These are phyloP conservation scores for Colletotrichum graminicola DNA, from an alignment of 2,329 filamentous ascomycete genomes.

Conservation along the genomic window DNA sequence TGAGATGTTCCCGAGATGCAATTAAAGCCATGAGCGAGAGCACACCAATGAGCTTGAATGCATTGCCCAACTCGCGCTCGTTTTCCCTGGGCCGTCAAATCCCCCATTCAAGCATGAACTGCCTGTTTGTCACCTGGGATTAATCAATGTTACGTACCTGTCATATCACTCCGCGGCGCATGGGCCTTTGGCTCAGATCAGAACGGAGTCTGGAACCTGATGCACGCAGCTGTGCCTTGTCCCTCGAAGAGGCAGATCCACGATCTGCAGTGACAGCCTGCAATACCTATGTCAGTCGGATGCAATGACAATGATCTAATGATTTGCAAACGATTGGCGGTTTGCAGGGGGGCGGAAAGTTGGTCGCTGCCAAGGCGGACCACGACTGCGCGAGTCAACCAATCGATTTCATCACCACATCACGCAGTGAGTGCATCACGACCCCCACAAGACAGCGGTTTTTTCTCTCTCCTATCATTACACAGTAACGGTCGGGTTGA, in stretches of 20 bases:
- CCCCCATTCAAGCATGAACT: background rate
- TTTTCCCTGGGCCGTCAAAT: background rate
- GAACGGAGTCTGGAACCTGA: background rate
- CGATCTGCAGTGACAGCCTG: slow-evolving; percentile 10
- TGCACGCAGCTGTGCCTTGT: background rate
- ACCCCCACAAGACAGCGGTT: slow-evolving; percentile 18
- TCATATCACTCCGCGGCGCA: background rate
- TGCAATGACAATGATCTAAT: background rate
- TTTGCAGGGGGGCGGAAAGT: background rate
- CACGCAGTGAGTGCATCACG: slow-evolving; percentile 23
- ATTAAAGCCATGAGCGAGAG: background rate
- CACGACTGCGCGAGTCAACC: slow-evolving; percentile 32
- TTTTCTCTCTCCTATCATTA: slow-evolving; percentile 1
- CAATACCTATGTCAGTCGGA: slow-evolving; percentile 9
- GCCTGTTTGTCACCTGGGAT: background rate
- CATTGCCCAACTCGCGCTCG: slow-evolving; percentile 9
- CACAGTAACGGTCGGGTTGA: background rate
- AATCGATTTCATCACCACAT: slow-evolving; percentile 32
- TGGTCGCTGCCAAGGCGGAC: slow-evolving; percentile 28
- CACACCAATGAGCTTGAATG: background rate
- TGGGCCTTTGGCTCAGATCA: background rate
- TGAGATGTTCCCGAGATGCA: background rate
- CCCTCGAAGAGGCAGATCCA: slow-evolving; percentile 17
- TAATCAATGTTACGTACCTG: background rate
- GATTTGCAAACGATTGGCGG: slow-evolving; percentile 13